A percentile compares a stretch with the other conserved stretches of the same genome.
phyloP scores from a whole-genome alignment of 257 asterid species.

The Scutellaria baicalensis region DNA sequence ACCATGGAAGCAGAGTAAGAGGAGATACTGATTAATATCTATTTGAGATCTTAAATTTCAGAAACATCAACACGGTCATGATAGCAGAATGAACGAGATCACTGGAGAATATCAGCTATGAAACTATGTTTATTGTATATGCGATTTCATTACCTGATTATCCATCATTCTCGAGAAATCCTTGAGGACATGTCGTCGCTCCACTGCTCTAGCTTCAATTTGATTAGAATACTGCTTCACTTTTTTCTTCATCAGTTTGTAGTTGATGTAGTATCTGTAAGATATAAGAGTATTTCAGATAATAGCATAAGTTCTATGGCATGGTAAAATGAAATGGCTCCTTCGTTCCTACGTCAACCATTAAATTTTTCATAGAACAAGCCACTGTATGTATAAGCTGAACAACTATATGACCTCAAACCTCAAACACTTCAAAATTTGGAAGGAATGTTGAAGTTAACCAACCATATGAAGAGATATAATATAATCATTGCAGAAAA shows the following conservation, averaged over 20 bases:
- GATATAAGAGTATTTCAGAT: conserved; percentile 8
- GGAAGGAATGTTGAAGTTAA: neutral
- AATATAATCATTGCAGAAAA: neutral
- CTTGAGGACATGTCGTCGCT: conserved; percentile 74
- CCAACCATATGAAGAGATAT: neutral
- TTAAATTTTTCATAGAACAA: neutral
- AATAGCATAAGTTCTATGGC: neutral
- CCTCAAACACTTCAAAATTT: conserved; percentile 2
- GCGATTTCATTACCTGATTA: conserved; percentile 55
- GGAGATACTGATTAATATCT: neutral
- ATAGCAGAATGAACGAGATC: neutral
- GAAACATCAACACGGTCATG: neutral
- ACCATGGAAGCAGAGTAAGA: neutral
- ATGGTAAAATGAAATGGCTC: neutral
- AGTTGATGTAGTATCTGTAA: conserved; percentile 85
- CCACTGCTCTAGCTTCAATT: conserved; percentile 59
- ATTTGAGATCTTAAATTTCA: conserved; percentile 1
- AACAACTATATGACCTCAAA: neutral
- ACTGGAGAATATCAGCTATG: neutral
- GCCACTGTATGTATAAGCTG: neutral
- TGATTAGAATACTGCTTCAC: conserved; percentile 77
- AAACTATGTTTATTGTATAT: neutral
- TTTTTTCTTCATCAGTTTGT: conserved; percentile 90
- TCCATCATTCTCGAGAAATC: conserved; percentile 94
- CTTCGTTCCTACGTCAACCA: neutral